Base-by-base conservation (phyloP, 257 asterid species). In the Ophiorrhiza pumila region DNA sequence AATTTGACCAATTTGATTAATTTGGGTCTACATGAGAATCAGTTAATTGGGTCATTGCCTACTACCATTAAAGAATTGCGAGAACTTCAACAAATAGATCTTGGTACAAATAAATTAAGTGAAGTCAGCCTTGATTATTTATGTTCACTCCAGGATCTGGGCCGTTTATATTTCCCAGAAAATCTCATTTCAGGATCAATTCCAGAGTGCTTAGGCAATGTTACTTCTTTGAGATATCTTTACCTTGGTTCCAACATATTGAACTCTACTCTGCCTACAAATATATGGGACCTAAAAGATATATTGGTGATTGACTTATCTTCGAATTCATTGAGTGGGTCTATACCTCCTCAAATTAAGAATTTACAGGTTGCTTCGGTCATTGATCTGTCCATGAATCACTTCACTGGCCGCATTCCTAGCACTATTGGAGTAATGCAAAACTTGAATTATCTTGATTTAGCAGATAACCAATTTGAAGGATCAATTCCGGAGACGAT, bases 361-460 rank as follows among this genome's bases (percentile, higher is more conserved):
- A 64, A 37, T 15, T 39, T 64, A 22, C 37, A 63, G 29, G 5
- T 37, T 6, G 68, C 27, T 18, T 6, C 45, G 8, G 0, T 0
- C 0, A 14, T 70, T n/a, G 52, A 70, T 46, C 14, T 70, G 39
- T 34, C 65, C 7, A 70, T 23, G 74, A 70, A 70, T 55, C 6
- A n/a, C 23, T 39, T 70, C 20, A 53, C 74, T 0, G 74, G 74
- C 12, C 53, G 41, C 18, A 9, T 70, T 23, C 74, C 74, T 11
- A 56, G 6, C 35, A 55, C 39, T 2, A 13, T 70, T 55, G 74
- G 41, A 12, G 49, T 35, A n/a, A 35, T 70, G 49, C 14, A 53
- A 18, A 37, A 37, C 41, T 55, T 63, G 27, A 9, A 14, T 4
- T 14, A 63, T 0, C 64, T 35, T 69, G 37, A 7, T 5, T 23